phyloP scores from a whole-genome alignment of 345 rosid species.

The Adansonia digitata region DNA sequence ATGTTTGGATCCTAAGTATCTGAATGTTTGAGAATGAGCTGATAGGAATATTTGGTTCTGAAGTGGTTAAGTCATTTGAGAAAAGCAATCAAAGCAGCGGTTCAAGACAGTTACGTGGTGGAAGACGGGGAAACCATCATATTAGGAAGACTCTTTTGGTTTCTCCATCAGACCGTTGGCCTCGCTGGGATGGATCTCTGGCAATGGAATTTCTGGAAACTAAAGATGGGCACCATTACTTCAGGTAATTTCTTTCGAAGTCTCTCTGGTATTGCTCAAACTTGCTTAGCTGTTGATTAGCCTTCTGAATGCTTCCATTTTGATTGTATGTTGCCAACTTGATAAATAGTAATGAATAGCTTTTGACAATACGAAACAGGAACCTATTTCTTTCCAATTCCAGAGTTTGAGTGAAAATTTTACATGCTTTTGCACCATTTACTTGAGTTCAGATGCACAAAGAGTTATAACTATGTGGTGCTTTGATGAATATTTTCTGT shows the following conservation, averaged over 20 bases:
- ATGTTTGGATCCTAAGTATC: constrained; percentile 64
- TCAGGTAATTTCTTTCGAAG: constrained; percentile 44
- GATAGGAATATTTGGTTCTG: constrained; percentile 75
- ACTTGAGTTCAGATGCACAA: not conserved
- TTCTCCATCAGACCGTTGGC: constrained; percentile 78
- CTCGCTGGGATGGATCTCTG: constrained; percentile 85
- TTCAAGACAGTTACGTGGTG: constrained; percentile 67
- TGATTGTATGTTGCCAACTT: not conserved
- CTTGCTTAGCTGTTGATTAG: not conserved
- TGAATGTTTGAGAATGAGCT: constrained; percentile 77
- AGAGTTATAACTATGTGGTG: not conserved
- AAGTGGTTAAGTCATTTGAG: constrained; percentile 79
- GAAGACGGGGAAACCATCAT: constrained; percentile 66
- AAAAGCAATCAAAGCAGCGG: constrained; percentile 48
- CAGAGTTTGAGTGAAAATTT: not conserved
- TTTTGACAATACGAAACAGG: not conserved
- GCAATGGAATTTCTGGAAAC: constrained; percentile 83
- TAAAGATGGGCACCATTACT: constrained; percentile 56
- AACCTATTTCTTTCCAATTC: not conserved
- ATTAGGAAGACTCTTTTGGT: constrained; percentile 61
- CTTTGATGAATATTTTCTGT: not conserved
- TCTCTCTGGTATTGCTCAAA: not conserved
- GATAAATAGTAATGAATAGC: not conserved
- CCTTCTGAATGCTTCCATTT: not conserved
- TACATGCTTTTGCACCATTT: not conserved